Conservation (phyloP, 2,329 filamentous ascomycete species). For the Diaporthe sp. region DNA sequence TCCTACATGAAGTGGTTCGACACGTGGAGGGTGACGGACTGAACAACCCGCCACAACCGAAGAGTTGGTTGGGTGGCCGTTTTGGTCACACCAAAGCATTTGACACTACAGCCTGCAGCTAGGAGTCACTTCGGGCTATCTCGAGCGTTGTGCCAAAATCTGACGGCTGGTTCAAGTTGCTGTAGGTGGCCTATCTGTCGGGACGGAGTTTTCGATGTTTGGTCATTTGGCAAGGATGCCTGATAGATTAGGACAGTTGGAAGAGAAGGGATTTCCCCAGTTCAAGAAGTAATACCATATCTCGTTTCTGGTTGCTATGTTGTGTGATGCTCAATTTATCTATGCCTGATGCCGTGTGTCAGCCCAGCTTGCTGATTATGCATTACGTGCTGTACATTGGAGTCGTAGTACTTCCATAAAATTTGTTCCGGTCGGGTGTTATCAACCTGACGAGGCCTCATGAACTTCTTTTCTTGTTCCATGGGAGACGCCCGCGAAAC, state of each 20-base stretch:
- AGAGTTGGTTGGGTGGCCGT: neutral
- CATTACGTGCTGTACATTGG: conserved; percentile 39
- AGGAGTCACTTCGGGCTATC: conserved; percentile 4
- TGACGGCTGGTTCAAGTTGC: conserved; percentile 24
- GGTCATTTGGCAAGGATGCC: conserved; percentile 27
- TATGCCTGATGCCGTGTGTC: conserved; percentile 28
- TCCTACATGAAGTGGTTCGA: conserved; percentile 94
- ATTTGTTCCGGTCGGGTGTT: conserved; percentile 21
- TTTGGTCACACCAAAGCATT: neutral
- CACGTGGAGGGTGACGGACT: conserved; percentile 86
- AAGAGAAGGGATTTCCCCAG: neutral
- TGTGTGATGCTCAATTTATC: conserved; percentile 27
- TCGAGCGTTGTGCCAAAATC: conserved; percentile 1
- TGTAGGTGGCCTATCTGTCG: conserved; percentile 28
- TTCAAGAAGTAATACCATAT: conserved; percentile 32
- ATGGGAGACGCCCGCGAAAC: neutral
- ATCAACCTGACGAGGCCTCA: conserved; percentile 32
- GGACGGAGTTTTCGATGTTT: conserved; percentile 32
- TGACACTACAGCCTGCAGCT: neutral
- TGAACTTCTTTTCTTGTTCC: conserved; percentile 2
- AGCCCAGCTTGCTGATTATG: conserved; percentile 37
- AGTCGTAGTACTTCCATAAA: conserved; percentile 16
- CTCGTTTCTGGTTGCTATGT: conserved; percentile 26
- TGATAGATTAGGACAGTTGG: neutral
- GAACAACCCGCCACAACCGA: conserved; percentile 37